These are phyloP conservation scores for Pseudopithomyces maydicus DNA, from an alignment of 2,329 filamentous ascomycete genomes.

Conservation along the genomic window DNA sequence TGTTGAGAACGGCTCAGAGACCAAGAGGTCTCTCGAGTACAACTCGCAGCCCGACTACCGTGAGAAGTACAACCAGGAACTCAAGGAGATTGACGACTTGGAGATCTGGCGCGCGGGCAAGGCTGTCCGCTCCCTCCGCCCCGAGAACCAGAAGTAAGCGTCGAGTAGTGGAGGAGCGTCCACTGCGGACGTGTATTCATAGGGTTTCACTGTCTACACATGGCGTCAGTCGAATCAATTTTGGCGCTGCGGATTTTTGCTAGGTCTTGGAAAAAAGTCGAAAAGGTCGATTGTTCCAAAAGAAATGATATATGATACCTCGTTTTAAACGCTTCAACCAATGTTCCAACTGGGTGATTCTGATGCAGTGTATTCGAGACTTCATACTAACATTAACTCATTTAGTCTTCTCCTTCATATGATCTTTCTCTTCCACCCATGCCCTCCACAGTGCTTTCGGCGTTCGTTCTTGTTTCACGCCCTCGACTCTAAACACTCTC, in stretches of 20 bases:
- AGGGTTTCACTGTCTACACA: constrained; percentile 25
- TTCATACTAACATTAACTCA: not conserved
- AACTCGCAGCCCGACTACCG: constrained; percentile 96
- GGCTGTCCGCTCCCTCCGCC: constrained; percentile 71
- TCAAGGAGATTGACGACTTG: constrained; percentile 95
- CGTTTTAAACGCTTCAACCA: constrained; percentile 3
- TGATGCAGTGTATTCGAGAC: not conserved
- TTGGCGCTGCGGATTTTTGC: constrained; percentile 9
- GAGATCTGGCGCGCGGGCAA: constrained; percentile 99
- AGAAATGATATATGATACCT: constrained; percentile 20
- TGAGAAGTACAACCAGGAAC: constrained; percentile 95
- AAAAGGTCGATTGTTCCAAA: constrained; percentile 9
- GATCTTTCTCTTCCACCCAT: constrained; percentile 5
- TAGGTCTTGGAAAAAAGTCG: not conserved
- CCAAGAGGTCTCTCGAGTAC: constrained; percentile 94
- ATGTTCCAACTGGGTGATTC: not conserved
- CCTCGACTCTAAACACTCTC: constrained; percentile 11
- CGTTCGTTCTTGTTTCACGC: constrained; percentile 16
- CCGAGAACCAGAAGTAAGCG: constrained; percentile 45
- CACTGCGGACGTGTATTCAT: constrained; percentile 28
- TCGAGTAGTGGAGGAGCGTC: constrained; percentile 7
- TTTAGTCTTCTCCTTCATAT: not conserved
- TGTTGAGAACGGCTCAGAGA: constrained; percentile 90
- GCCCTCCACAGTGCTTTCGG: constrained; percentile 16
- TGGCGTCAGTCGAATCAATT: constrained; percentile 21